Evolutionary conservation across 2,329 filamentous ascomycete species (phyloP), one percentile per base, ranked within the genome.

Genomic region (Penicillium sp.): DNA sequence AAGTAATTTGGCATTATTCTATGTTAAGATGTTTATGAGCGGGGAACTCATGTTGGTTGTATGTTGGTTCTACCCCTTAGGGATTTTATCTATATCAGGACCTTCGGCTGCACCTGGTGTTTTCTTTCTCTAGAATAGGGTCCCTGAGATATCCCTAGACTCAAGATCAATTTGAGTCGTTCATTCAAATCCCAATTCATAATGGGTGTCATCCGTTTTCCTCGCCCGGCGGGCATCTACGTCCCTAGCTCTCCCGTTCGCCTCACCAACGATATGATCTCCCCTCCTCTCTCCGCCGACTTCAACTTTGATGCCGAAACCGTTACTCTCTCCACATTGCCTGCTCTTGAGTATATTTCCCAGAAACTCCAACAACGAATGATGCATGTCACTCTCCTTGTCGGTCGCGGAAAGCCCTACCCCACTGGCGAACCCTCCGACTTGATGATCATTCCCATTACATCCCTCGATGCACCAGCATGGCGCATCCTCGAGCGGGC

Each of bases 191-290:
- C 29, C 3, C 13, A 33, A 39, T 47, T 43, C 53, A 65, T 23
- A 53, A 72, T 72, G 69, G 70, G 68, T 49, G 68, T 65, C 38
- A 65, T 72, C 33, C 68, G 68, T 51, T 57, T 72, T 7, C 65
- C 68, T 56, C 68, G 70, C 43, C 69, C 69, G 39, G 59, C 62
- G 38, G 67, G 67, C 62, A 65, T 72, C 49, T 71, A 71, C 49
- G 64, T 71, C 45, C 68, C 70, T 18, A 66, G 44, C 42, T 70
- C 66, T 23, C 68, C 66, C n/a, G 59, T 59, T 15, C 65, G 67
- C 42, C 71, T 75, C 52, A 74, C 71, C 16, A 62, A 61, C 45
- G 67, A 73, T 21, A 74, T 75, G 70, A 75, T 75, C 52, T 75
- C 73, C 3, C 66, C 69, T 10, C 73, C 73, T 6, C 63, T 75